These are phyloP conservation scores for Solanum arcanum DNA, from an alignment of 257 asterid species.

Conservation along the genomic window DNA sequence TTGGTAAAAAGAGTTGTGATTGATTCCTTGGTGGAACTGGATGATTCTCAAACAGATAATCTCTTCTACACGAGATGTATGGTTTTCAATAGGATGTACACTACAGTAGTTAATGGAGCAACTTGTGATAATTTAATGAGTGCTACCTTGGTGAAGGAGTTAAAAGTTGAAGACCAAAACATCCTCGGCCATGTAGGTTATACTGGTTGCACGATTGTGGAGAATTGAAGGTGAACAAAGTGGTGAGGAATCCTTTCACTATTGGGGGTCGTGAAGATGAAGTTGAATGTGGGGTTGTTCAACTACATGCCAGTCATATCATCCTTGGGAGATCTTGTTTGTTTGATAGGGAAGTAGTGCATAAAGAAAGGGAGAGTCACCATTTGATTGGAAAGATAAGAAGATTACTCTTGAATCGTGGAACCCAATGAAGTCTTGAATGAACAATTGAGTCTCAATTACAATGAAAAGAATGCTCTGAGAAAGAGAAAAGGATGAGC, in stretches of 20 bases:
- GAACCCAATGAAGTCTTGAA: background rate
- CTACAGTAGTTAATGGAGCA: background rate
- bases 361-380: background rate
- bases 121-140: background rate
- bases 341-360: background rate
- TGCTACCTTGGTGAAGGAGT: background rate
- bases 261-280: background rate
- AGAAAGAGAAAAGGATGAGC: background rate
- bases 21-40: background rate
- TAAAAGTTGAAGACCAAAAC: background rate
- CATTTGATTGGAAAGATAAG: background rate
- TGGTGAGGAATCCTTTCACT: background rate
- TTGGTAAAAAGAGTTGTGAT: background rate
- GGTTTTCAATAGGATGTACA: background rate
- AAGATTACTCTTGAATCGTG: background rate
- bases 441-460: background rate
- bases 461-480: background rate
- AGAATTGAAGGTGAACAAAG: background rate
- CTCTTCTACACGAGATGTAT: background rate
- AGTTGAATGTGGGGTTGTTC: background rate
- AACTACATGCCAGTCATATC: background rate
- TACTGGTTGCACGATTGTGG: background rate
- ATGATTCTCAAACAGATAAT: background rate
- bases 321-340: background rate
- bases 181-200: background rate